Evolutionary conservation across 2,329 filamentous ascomycete genomes (phyloP).

Genomic region (Ramularia endophylla): DNA sequence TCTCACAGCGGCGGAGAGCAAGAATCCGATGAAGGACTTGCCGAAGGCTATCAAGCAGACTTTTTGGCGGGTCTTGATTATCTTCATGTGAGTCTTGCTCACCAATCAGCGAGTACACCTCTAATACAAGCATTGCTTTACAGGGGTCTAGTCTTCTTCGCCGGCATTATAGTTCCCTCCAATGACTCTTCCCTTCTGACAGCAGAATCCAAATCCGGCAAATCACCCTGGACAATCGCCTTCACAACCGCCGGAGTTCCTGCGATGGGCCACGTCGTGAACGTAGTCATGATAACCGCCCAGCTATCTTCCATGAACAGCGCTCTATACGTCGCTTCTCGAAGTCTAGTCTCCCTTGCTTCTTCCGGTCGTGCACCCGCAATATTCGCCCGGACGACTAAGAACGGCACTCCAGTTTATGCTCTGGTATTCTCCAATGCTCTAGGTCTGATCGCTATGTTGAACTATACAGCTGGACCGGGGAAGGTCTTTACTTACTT

Average conservation of each 20-base stretch:
- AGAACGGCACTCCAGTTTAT: slow-evolving; percentile 69
- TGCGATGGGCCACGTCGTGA: slow-evolving; percentile 65
- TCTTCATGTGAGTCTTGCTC: slow-evolving; percentile 27
- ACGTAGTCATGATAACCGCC: slow-evolving; percentile 65
- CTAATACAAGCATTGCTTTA: neutral
- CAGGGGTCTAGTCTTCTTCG: slow-evolving; percentile 11
- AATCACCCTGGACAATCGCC: slow-evolving; percentile 64
- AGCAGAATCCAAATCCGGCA: slow-evolving; percentile 32
- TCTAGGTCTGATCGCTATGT: slow-evolving; percentile 69
- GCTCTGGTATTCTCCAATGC: slow-evolving; percentile 61
- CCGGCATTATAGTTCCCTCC: slow-evolving; percentile 11
- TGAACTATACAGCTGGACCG: slow-evolving; percentile 57
- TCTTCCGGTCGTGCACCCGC: slow-evolving; percentile 62
- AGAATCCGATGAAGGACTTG: slow-evolving; percentile 43
- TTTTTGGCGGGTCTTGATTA: slow-evolving; percentile 27
- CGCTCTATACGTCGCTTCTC: slow-evolving; percentile 51
- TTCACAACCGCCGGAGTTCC: slow-evolving; percentile 61
- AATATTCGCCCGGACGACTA: slow-evolving; percentile 75
- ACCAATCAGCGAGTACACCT: too few species aligned
- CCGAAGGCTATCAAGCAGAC: slow-evolving; percentile 28
- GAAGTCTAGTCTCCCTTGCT: slow-evolving; percentile 47
- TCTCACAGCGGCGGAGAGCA: slow-evolving; percentile 47
- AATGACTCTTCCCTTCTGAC: slow-evolving; percentile 35
- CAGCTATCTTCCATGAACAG: slow-evolving; percentile 55
- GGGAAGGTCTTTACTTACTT: slow-evolving; percentile 71